Percentiles rank a stretch among this genome's conserved stretches.
These are phyloP conservation scores for Komagataella kurtzmanii DNA, from an alignment of 805 yeast genomes.

Conservation along the genomic window DNA sequence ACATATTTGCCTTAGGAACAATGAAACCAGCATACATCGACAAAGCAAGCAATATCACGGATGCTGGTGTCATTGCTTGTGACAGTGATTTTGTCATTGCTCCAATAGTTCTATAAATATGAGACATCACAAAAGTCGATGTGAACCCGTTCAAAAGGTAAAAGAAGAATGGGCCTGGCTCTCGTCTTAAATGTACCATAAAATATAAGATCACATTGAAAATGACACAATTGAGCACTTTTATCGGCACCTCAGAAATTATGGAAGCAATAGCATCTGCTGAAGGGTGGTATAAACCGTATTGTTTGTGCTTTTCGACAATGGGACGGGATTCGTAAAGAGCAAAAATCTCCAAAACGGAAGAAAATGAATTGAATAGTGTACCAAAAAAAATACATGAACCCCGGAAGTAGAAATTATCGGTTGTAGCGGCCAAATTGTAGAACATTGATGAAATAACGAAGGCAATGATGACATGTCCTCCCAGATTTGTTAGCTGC, in stretches of 20 bases:
- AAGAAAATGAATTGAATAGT: conserved; percentile 29
- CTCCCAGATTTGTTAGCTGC: conserved; percentile 20
- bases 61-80: conserved; percentile 30
- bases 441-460: conserved; percentile 37
- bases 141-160: conserved; percentile 28
- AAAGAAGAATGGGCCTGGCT: conserved; percentile 43
- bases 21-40: conserved; percentile 33
- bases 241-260: conserved; percentile 39
- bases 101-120: conserved; percentile 29
- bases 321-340: conserved; percentile 36
- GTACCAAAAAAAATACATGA: conserved; percentile 21
- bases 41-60: conserved; percentile 24
- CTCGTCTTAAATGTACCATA: conserved; percentile 36
- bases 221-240: conserved; percentile 24
- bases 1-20: conserved; percentile 29
- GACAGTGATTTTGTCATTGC: conserved; percentile 19
- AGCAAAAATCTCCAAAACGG: conserved; percentile 28
- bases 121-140: conserved; percentile 42
- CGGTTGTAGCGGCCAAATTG: conserved; percentile 22
- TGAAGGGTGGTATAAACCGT: conserved; percentile 45
- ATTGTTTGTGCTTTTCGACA: conserved; percentile 44
- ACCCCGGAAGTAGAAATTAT: conserved; percentile 29
- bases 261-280: conserved; percentile 45
- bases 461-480: conserved; percentile 32
- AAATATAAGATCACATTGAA: conserved; percentile 41